Evolutionary conservation across 176 grass and related monocot genomes (phyloP).

Genomic region (Cenchrus americanus): DNA sequence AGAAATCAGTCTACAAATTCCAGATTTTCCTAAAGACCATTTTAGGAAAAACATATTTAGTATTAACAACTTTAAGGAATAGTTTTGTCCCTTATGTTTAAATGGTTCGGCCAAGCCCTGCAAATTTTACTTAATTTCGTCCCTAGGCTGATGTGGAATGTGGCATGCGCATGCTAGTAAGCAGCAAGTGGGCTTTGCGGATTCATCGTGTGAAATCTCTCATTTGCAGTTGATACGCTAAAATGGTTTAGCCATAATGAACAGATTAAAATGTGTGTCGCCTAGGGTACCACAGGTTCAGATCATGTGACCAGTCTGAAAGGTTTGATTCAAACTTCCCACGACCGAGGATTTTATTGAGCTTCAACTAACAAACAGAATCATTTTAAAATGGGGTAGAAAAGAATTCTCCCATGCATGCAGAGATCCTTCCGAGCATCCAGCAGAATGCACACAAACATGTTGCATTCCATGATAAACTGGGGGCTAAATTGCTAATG

Average conservation of each 20-base stretch:
- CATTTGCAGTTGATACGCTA: background rate
- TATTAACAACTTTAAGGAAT: background rate
- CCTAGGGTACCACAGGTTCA: too few species aligned
- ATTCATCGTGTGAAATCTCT: background rate
- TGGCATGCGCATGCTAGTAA: background rate
- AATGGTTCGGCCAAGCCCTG: too few species aligned
- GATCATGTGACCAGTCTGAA: background rate
- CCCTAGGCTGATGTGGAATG: background rate
- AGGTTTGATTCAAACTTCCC: background rate
- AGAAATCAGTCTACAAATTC: background rate
- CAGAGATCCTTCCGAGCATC: background rate
- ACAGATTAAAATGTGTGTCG: background rate
- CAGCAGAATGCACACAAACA: background rate
- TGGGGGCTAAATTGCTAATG: background rate
- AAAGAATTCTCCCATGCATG: background rate
- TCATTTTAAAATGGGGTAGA: background rate
- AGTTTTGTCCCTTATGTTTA: too few species aligned
- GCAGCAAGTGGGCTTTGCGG: background rate
- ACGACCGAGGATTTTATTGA: background rate
- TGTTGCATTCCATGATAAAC: background rate
- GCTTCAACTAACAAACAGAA: conserved; percentile 9
- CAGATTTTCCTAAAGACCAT: background rate
- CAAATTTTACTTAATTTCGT: background rate
- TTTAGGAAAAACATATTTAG: background rate
- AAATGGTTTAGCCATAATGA: background rate